Percentiles rank a stretch among this genome's conserved stretches.
phyloP scores from a whole-genome alignment of 2,329 filamentous ascomycete species.

The Colletotrichum sp. region DNA sequence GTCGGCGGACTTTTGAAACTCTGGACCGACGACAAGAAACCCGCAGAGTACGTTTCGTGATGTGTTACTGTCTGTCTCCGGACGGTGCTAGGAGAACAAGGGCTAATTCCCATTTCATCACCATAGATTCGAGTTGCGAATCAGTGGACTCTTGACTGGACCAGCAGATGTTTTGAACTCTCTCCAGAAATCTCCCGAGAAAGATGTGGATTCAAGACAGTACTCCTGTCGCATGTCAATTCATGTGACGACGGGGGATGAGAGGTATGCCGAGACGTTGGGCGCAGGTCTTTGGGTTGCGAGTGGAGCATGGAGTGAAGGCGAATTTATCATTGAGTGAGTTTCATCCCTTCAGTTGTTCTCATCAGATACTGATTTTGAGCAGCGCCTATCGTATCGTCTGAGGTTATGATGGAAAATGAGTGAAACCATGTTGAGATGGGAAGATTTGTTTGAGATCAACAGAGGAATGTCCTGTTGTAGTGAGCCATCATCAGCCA shows the following conservation, averaged over 20 bases:
- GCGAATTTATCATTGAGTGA: neutral
- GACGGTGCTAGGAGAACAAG: neutral
- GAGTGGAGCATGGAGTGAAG: neutral
- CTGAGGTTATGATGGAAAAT: neutral
- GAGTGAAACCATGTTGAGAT: neutral
- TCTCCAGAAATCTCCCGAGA: constrained; percentile 32
- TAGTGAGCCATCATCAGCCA: neutral
- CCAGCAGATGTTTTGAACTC: constrained; percentile 44
- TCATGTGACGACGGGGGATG: neutral
- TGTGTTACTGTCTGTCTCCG: fast-evolving
- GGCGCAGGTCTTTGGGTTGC: neutral
- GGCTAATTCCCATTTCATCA: neutral
- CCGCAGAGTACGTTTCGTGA: neutral
- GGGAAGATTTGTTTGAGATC: fast-evolving
- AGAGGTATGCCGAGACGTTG: neutral
- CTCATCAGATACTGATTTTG: neutral
- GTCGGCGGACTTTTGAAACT: constrained; percentile 26
- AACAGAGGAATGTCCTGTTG: neutral
- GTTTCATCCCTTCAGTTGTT: fast-evolving
- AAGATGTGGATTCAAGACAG: constrained; percentile 41
- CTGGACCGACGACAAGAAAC: neutral
- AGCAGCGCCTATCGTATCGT: neutral
- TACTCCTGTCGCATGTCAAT: constrained; percentile 31
- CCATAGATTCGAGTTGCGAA: constrained; percentile 26
- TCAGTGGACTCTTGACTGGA: constrained; percentile 48